Base-by-base conservation (phyloP, 805 yeast genomes). In the Sugiyamaella mastotermitis region DNA sequence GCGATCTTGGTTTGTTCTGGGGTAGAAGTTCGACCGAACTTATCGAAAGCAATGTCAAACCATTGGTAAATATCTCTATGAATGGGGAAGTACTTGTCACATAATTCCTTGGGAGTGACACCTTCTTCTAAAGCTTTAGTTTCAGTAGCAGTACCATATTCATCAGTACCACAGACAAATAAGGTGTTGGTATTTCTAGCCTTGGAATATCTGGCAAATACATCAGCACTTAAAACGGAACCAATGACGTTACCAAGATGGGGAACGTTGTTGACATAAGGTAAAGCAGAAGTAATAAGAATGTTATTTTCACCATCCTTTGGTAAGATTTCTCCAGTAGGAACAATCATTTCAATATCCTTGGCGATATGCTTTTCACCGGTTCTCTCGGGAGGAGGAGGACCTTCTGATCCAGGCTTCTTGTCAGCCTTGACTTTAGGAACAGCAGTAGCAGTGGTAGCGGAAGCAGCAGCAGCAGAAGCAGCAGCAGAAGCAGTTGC, bases 131-230 rank as follows among this genome's bases (percentile, higher is more conserved):
- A 66, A 8, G 98, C 98, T 65, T 90, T 92, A 20, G 98, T 92
- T 64, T 92, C 99, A 11, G 98, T 92, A 33, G 99, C 99, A 41
- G 99, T 92, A 60, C 99, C 99, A 60, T 92, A 92, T 66, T 92
- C 99, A 60, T 92, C 99, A 26, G 98, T 92, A 66, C 99, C 99
- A 64, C 98, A 87, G 41, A 92, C 65, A 56, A 68, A 92, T 48
- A 92, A 66, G 15, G 95, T 71, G 60, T 88, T 92, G 66, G 81
- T 80, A 61, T 86, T 83, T 69, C 96, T 78, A 52, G 81, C 79
- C 62, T 87, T 88, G 59, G 83, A 76, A 62, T 84, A 92, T 57
- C 97, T 78, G 40, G 97, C 73, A 63, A 75, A 92, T 46, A 90
- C 84, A 66, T 92, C 99, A 23, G 98, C 98, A 42, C 87, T 76